phyloP scores from a whole-genome alignment of 2,329 filamentous ascomycete species.

The Sclerotinia sclerotiorum region DNA sequence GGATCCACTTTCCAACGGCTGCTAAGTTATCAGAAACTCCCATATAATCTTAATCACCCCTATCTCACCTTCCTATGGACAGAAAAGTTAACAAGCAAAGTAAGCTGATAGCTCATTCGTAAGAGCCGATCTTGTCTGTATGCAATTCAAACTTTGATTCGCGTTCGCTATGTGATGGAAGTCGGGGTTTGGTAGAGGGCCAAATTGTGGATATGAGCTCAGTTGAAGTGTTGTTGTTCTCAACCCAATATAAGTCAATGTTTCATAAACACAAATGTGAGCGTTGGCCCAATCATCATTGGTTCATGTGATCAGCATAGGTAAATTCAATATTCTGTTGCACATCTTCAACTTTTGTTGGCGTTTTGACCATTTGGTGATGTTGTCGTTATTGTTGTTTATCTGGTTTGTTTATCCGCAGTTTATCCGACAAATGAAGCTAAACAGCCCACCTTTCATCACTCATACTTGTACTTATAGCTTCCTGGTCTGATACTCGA shows the following conservation, averaged over 20 bases:
- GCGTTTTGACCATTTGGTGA: background rate
- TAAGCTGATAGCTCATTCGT: too few species aligned
- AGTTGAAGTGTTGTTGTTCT: background rate
- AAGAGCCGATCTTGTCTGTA: background rate
- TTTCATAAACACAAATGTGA: background rate
- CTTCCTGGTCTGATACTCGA: constrained; percentile 3
- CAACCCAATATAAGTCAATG: background rate
- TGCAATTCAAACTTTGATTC: background rate
- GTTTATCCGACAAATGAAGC: constrained; percentile 16
- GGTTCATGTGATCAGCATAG: background rate
- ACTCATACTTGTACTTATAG: background rate
- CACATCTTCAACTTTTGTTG: background rate
- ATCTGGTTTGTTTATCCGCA: background rate
- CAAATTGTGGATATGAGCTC: too few species aligned
- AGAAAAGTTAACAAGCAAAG: too few species aligned
- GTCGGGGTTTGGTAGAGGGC: too few species aligned
- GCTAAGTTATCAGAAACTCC: constrained; percentile 5
- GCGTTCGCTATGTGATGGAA: background rate
- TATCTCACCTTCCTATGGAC: background rate
- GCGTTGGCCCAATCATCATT: background rate
- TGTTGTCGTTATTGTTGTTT: background rate
- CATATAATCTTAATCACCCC: background rate
- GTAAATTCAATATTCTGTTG: background rate
- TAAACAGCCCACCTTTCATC: constrained; percentile 20
- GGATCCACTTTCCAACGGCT: background rate